Evolutionary conservation across 306 rosid species (phyloP), one percentile per base, ranked within the genome.

Genomic region (Abrus precatorius): DNA sequence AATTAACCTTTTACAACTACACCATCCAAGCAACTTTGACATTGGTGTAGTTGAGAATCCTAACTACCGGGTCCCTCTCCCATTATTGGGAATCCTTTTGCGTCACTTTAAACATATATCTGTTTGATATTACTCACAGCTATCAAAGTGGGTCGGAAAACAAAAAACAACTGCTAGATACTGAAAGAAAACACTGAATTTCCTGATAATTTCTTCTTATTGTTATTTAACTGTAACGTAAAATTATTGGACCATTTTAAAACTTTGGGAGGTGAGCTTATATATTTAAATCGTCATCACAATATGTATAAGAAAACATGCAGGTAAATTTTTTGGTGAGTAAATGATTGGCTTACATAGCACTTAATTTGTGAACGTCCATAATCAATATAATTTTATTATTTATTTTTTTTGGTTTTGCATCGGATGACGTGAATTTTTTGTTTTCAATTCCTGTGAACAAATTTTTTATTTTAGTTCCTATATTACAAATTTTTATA

Each of bases 91-190:
- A 80, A 62, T 65, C 77, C 67, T 69, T 61, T 77, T 67, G 64
- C 87, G 86, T 89, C 80, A 82, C 79, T 72, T 20, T 84, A 69
- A 81, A 86, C 83, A 44, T 57, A 62, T 43, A 10, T 36, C 27
- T 40, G 49, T 33, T 71, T 4, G 34, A 38, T 38, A 29, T 69
- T 49, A 30, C 7, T 45, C 28, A 13, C 75, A 49, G 33, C 61
- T 7, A 72, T 72, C 64, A 14, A 72, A 72, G 64, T 53, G 14
- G 63, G 64, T 64, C 10, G 13, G 76, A 43, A 65, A 34, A n/a
- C n/a, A 65, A 3, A 32, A 30, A 32, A 33, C 20, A 20, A n/a
- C 7, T 20, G 20, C 20, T 20, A 53, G 8, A 50, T 9, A 38
- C 36, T 1, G 38, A 49, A 70, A 36, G 6, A 34, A 3, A 20